Evolutionary conservation across 2,329 filamentous ascomycete species (phyloP).

Genomic region (Bisporella sp.): DNA sequence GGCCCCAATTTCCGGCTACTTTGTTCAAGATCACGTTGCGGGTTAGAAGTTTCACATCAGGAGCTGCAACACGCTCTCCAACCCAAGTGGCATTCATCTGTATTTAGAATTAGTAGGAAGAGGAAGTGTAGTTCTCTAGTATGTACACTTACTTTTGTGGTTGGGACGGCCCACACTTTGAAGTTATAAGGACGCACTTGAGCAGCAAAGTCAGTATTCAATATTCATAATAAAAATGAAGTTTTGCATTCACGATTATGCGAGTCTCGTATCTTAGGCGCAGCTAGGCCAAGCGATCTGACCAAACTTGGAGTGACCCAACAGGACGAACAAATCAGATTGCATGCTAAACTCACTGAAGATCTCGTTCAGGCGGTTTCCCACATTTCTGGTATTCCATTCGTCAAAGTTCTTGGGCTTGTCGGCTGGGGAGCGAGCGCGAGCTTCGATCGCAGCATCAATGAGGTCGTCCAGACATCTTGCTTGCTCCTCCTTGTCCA

Average conservation of each 20-base stretch:
- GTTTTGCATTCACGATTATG: background rate
- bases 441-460: constrained; percentile 81
- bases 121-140: background rate
- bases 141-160: constrained; percentile 65
- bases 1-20: constrained; percentile 94
- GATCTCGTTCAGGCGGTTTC: constrained; percentile 27
- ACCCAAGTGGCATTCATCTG: constrained; percentile 99
- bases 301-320: background rate
- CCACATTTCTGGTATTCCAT: constrained; percentile 93
- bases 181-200: constrained; percentile 99
- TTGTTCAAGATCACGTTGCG: constrained; percentile 95
- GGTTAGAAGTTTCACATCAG: constrained; percentile 88
- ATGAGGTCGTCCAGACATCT: constrained; percentile 92
- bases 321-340: background rate
- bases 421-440: constrained; percentile 62
- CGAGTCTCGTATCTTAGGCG: background rate
- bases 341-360: background rate
- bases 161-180: constrained; percentile 99
- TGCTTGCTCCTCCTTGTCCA: constrained; percentile 95
- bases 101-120: background rate
- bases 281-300: background rate
- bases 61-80: constrained; percentile 94
- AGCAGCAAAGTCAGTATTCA: constrained; percentile 68
- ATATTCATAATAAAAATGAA: background rate
- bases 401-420: constrained; percentile 98